Base-by-base conservation (phyloP, 192 early-diverging fungal genomes). In the Umbelopsis ramanniana region DNA sequence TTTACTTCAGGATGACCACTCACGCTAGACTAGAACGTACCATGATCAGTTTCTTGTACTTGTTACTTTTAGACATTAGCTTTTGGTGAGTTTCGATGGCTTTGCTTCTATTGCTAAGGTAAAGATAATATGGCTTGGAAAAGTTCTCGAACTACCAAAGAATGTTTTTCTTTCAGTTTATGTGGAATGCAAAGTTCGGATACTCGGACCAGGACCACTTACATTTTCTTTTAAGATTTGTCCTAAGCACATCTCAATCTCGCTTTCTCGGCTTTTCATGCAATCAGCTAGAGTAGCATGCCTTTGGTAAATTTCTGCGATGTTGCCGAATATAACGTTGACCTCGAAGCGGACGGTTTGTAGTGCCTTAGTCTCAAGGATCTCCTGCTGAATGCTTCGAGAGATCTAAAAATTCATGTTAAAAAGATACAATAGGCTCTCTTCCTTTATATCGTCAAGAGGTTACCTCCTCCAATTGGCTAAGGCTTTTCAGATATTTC, bases 81-180 rank as follows among this genome's bases (percentile, higher is more conserved):
- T 63, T 63, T 63, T 63, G 57, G 15, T 63, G 57, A 38, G 33
- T 63, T 63, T 35, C 29, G 0, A 63, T 63, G 1, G 57, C 57
- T 37, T 63, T 29, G 33, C 57, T 63, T 37, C 57, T 29, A 19
- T 63, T n/a, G 33, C 57, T 63, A 2, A 63, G 57, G n/a, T 63
- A 63, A 8, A 37, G 57, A 26, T 63, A 37, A 17, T 63, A 63
- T n/a, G 57, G 29, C 37, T 63, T 63, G 15, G 57, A 29, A 63
- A 63, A 63, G 1, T 63, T n/a, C 7, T 63, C 33, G 33, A 63
- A 37, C 57, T 63, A n/a, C 5, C 40, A 43, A 43, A 43, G 11
- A 12, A 43, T 43, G 40, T 43, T 43, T 29, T 29, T 29, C 3
- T 29, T 43, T 43, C 40, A 43, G 40, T 12, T 11, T 12, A 43